Conservation (phyloP, 2,329 filamentous ascomycete genomes). For the Botrytis pseudocinerea region DNA sequence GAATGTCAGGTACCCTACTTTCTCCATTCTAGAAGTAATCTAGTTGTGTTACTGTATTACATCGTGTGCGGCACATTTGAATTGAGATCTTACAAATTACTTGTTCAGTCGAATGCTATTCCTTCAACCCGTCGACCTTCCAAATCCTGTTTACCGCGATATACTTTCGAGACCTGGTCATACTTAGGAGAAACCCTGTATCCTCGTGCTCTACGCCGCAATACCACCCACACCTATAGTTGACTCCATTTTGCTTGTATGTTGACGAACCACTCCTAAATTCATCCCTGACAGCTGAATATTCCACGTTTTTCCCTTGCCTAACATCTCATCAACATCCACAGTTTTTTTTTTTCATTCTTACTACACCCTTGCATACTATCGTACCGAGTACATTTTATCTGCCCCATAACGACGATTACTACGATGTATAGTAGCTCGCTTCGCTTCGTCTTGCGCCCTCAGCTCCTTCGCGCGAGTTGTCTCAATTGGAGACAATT, state of each 20-base stretch:
- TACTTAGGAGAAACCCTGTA: slow-evolving; percentile 2
- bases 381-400: neutral
- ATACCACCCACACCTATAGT: slow-evolving; percentile 6
- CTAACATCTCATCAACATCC: slow-evolving; percentile 2
- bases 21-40: slow-evolving; percentile 15
- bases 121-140: slow-evolving; percentile 9
- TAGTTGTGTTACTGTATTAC: slow-evolving; percentile 6
- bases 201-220: slow-evolving; percentile 21
- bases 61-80: slow-evolving; percentile 17
- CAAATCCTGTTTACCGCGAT: slow-evolving; percentile 9
- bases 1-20: neutral
- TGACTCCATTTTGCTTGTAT: neutral
- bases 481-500: slow-evolving; percentile 7
- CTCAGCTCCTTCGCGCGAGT: slow-evolving; percentile 7
- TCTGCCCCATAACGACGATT: neutral
- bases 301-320: slow-evolving; percentile 6
- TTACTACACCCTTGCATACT: neutral
- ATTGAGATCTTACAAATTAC: slow-evolving; percentile 19
- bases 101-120: neutral
- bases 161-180: neutral
- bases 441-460: slow-evolving; percentile 5
- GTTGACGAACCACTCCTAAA: neutral
- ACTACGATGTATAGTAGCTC: neutral
- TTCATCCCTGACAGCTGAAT: slow-evolving; percentile 19
- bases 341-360: neutral